Conservation (phyloP, 1,139 yeast genomes). For the Lizanozyma gosingica region DNA sequence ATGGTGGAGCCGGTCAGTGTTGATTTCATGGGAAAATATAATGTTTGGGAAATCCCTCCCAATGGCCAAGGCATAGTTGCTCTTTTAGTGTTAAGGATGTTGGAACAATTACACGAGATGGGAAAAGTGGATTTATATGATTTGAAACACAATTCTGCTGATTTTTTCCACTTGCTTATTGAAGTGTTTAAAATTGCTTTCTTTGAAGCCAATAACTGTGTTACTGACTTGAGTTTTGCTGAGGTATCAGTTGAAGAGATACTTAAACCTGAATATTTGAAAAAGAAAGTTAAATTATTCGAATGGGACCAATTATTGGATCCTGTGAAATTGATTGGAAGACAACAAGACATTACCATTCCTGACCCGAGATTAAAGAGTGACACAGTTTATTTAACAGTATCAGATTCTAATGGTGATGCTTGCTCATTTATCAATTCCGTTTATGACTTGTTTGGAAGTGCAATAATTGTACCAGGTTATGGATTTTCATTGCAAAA, state of each 20-base stretch:
- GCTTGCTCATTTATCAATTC: conserved; percentile 81
- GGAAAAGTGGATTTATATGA: conserved; percentile 36
- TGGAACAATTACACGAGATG: conserved; percentile 43
- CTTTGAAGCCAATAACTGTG: conserved; percentile 69
- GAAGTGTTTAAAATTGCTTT: conserved; percentile 70
- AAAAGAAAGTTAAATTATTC: conserved; percentile 42
- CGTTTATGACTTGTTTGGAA: conserved; percentile 63
- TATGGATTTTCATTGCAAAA: conserved; percentile 69
- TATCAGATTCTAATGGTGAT: conserved; percentile 62
- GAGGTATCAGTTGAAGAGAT: conserved; percentile 28
- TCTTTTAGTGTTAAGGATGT: conserved; percentile 55
- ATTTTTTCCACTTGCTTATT: conserved; percentile 58
- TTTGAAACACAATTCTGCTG: conserved; percentile 59
- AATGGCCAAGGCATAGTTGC: conserved; percentile 78
- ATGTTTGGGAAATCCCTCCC: conserved; percentile 73
- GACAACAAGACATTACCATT: conserved; percentile 45
- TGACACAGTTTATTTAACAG: conserved; percentile 72
- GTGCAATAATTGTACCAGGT: conserved; percentile 59
- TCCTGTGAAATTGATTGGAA: conserved; percentile 32
- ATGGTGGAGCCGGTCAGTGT: conserved; percentile 54
- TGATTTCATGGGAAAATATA: conserved; percentile 33
- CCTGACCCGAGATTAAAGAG: conserved; percentile 59
- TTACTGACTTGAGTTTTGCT: conserved; percentile 49
- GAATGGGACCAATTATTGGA: conserved; percentile 28
- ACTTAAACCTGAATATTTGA: conserved; percentile 36